Conservation (phyloP, 805 yeast genomes). For the Candida sithepensis region DNA sequence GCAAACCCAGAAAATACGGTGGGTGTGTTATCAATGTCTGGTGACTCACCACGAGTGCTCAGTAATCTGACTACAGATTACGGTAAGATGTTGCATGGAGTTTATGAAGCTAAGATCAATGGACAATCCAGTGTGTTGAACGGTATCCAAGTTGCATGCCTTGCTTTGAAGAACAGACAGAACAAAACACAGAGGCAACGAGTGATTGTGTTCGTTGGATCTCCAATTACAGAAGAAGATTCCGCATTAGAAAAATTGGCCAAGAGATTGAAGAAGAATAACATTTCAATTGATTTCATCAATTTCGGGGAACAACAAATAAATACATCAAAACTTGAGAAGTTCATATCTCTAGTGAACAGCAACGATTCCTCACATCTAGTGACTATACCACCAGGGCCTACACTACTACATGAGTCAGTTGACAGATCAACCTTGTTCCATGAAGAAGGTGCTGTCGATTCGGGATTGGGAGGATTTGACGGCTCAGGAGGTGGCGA, state of each 20-base stretch:
- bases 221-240: slow-evolving; percentile 69
- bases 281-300: slow-evolving; percentile 82
- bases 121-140: slow-evolving; percentile 70
- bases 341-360: slow-evolving; percentile 70
- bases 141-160: slow-evolving; percentile 88
- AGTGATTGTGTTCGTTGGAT: slow-evolving; percentile 83
- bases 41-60: slow-evolving; percentile 80
- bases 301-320: slow-evolving; percentile 85
- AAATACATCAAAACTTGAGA: slow-evolving; percentile 76
- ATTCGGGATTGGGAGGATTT: slow-evolving; percentile 37
- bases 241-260: slow-evolving; percentile 80
- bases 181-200: slow-evolving; percentile 90
- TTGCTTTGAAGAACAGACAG: slow-evolving; percentile 94
- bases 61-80: slow-evolving; percentile 84
- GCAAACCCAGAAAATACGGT: slow-evolving; percentile 93
- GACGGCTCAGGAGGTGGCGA: slow-evolving; percentile 37
- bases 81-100: slow-evolving; percentile 79
- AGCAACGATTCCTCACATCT: slow-evolving; percentile 76
- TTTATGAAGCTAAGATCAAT: slow-evolving; percentile 70
- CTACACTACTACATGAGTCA: slow-evolving; percentile 76
- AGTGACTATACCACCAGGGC: slow-evolving; percentile 85
- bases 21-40: slow-evolving; percentile 87
- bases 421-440: slow-evolving; percentile 75
- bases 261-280: slow-evolving; percentile 89
- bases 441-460: slow-evolving; percentile 56